Base-by-base conservation (phyloP, 768 basidiomycete species). In the Naganishia friedmannii region DNA sequence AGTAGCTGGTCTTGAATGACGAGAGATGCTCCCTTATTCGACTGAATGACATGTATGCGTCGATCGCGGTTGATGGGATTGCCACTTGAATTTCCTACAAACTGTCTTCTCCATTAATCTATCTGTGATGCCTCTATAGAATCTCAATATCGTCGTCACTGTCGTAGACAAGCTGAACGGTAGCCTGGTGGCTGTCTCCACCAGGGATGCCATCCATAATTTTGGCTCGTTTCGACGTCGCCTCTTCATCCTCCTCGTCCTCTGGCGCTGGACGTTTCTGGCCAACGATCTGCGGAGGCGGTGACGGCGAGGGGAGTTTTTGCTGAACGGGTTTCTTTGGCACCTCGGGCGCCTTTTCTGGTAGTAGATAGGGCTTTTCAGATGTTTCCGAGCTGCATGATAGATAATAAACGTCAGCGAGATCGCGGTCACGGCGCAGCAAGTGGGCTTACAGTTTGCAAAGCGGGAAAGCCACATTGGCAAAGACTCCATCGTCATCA, bases 401-500 rank as follows among this genome's bases (percentile, higher is more conserved):
- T 7, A 46, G 21, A 66, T 34, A 70, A 48, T 19, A 10, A 67
- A 31, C 46, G 46, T 32, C 13, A 46, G 34, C 26, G 17, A 37
- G 29, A 19, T 15, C 2, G 2, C 8, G n/a, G 1, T 9, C 5
- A 1, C 23, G 46, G 29, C 21, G 42, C n/a, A 28, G 15, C 2
- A 13, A 21, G 23, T n/a, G 23, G 23, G 77, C 80, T 75, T 57
- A 81, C 81, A 91, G 83, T 29, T 82, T 80, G 58, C 87, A 86
- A 51, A 95, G 76, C 0, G 86, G 89, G 21, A 94, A 84, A 8
- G 87, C 85, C 32, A 95, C 85, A 1, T 89, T 91, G 12, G 84
- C 87, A 80, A 84, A 85, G 69, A 87, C 88, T 6, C 86, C 90
- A 34, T 94, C 91, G 75, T 96, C 93, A 78, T 97, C 93, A 4